Conservation (phyloP, 345 rosid species). For the Syzygium grande region DNA sequence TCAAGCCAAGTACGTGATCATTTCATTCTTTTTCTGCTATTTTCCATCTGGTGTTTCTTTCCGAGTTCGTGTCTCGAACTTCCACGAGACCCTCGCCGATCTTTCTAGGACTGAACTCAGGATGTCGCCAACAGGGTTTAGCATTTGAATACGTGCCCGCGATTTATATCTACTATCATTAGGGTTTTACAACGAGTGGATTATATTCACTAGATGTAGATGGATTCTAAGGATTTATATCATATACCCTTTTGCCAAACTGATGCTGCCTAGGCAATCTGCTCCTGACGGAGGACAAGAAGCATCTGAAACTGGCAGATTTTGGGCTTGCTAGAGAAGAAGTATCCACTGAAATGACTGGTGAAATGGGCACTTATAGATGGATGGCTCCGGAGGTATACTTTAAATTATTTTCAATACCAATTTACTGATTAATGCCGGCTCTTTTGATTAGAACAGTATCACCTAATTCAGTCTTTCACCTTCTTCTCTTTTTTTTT, state of each 20-base stretch:
- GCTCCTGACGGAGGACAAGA: slow-evolving; percentile 35
- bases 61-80: not conserved
- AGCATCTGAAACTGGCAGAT: slow-evolving; percentile 41
- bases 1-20: slow-evolving; percentile 46
- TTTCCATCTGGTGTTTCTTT: not conserved
- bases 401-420: not conserved
- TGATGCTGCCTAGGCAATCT: slow-evolving; percentile 34
- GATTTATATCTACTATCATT: not conserved
- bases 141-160: not conserved
- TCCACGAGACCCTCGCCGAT: not conserved
- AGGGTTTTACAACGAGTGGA: not conserved
- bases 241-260: not conserved
- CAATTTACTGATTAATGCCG: not conserved
- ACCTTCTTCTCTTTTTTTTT: not conserved
- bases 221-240: not conserved
- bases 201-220: not conserved
- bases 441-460: not conserved
- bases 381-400: slow-evolving; percentile 86
- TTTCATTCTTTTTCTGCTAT: not conserved
- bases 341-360: slow-evolving; percentile 28
- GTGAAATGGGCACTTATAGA: slow-evolving; percentile 57
- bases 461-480: not conserved
- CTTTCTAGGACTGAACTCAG: not conserved
- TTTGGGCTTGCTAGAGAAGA: slow-evolving; percentile 58
- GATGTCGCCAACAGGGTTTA: not conserved